phyloP scores from a whole-genome alignment of 106 monocot genomes.

The Gastrodia elata region DNA sequence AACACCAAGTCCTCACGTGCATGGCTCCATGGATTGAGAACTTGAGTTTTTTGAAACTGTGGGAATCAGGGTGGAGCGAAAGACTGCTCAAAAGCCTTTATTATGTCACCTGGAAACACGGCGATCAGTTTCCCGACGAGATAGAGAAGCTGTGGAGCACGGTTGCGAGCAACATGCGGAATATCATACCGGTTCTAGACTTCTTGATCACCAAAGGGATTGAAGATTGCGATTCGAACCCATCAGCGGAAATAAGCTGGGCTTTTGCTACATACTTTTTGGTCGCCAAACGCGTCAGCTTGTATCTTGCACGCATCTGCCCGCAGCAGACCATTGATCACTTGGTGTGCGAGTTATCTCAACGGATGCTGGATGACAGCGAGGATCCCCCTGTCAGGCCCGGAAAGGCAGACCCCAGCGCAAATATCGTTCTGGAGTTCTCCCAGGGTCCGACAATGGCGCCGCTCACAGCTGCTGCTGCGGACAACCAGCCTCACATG shows the following conservation, averaged over 20 bases:
- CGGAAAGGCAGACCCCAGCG: constrained; percentile 45
- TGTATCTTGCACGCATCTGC: constrained; percentile 96
- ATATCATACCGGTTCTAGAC: constrained; percentile 86
- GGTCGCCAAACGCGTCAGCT: constrained; percentile 92
- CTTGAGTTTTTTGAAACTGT: constrained; percentile 71
- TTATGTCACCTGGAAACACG: constrained; percentile 95
- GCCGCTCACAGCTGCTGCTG: constrained; percentile 52
- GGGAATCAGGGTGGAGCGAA: constrained; percentile 96
- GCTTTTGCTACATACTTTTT: constrained; percentile 92
- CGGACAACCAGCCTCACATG: constrained; percentile 92
- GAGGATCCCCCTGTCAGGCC: constrained; percentile 54
- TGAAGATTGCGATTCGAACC: constrained; percentile 97
- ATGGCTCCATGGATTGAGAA: constrained; percentile 99
- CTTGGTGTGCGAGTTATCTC: constrained; percentile 87
- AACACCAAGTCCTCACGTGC: constrained; percentile 95
- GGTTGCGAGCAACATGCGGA: constrained; percentile 72
- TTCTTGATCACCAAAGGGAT: constrained; percentile 93
- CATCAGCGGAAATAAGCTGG: constrained; percentile 88
- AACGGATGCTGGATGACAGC: constrained; percentile 86
- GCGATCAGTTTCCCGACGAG: constrained; percentile 99
- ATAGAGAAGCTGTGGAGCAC: constrained; percentile 99
- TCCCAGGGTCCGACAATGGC: constrained; percentile 67
- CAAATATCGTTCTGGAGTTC: constrained; percentile 73
- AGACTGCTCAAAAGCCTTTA: constrained; percentile 91
- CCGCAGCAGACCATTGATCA: constrained; percentile 97